Base-by-base conservation (phyloP, 75 land plant genomes). In the Sequoia sempervirens region DNA sequence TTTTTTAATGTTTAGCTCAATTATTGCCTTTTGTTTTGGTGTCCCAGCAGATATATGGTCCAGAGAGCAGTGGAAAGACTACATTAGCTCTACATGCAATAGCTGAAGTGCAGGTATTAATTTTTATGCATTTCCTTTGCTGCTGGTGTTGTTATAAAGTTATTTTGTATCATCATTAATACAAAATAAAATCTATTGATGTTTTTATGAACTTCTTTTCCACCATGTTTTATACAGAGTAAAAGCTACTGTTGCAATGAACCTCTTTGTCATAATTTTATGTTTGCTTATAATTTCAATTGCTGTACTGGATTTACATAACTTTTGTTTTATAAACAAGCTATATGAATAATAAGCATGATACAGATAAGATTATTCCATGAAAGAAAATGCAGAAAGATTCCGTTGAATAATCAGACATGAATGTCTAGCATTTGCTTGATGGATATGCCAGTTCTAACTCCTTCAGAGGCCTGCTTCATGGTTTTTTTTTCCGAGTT, bases 51-150 rank as follows among this genome's bases (percentile, higher is more conserved):
- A 91, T 96, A 83, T 96, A 83, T 88, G 99, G 99, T 74, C 99
- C 99, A 82, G 99, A 96, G 89, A 96, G 99, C 83, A 96, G 99
- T 88, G 99, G 99, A 80, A 96, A 96, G 75, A 96, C 99, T n/a
- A 96, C 99, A 34, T 50, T 96, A 75, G 99, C 99, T 82, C 91
- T 96, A 30, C 99, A 96, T 89, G 99, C 99, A 41, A 96, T 96
- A 86, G 99, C 99, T 38, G 97, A 95, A 90, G 91, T 96, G 38
- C 99, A 96, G 97, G 98, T 93, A n/a, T 61, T 68, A 10, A 37
- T 18, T 61, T 40, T 80, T 83, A 41, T 45, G 30, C 32, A 45
- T 78, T 7, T 36, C 28, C 82, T 82, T 36, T 69, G 36, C 18
- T 82, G 69, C 40, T 82, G 32, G 5, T 82, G 82, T 26, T 82